Evolutionary conservation across 1,139 yeast genomes (phyloP).

Genomic region (Scheffersomyces stambukii): DNA sequence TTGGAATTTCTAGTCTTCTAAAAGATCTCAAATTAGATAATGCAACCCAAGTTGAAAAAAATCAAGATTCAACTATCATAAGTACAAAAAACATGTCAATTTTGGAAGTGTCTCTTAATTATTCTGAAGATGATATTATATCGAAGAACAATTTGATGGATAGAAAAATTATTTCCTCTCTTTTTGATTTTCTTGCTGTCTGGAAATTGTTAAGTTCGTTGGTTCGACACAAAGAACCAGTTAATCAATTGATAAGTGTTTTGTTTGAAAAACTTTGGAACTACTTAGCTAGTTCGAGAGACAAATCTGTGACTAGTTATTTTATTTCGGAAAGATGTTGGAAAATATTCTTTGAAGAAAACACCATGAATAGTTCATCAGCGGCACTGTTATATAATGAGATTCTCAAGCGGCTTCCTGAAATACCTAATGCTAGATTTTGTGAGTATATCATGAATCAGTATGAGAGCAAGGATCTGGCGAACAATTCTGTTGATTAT

Average conservation of each 20-base stretch:
- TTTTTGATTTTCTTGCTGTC: constrained; percentile 46
- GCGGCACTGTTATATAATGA: constrained; percentile 10
- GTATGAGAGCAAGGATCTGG: too few relatives aligned
- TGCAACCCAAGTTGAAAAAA: too few relatives aligned
- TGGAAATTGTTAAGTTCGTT: constrained; percentile 32
- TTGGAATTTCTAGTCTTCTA: constrained; percentile 4
- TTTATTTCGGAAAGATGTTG: constrained; percentile 17
- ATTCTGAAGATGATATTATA: constrained; percentile 1
- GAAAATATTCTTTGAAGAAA: constrained; percentile 7
- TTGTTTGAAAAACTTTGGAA: constrained; percentile 37
- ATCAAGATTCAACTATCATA: too few relatives aligned
- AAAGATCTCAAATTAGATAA: constrained; percentile 2
- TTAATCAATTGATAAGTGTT: constrained; percentile 13
- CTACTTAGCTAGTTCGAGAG: constrained; percentile 22
- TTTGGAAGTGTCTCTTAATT: constrained; percentile 3
- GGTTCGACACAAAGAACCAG: constrained; percentile 13
- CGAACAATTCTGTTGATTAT: too few relatives aligned
- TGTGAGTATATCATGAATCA: too few relatives aligned
- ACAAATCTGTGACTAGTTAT: constrained; percentile 11
- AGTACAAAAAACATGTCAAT: too few relatives aligned
- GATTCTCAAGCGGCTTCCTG: too few relatives aligned
- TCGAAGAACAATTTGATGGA: constrained; percentile 7
- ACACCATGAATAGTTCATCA: constrained; percentile 1
- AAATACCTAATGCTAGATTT: too few relatives aligned
- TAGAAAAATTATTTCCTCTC: constrained; percentile 36